Evolutionary conservation across 352 stramenopile genomes (phyloP).

Genomic region (Phytophthora aleatoria): DNA sequence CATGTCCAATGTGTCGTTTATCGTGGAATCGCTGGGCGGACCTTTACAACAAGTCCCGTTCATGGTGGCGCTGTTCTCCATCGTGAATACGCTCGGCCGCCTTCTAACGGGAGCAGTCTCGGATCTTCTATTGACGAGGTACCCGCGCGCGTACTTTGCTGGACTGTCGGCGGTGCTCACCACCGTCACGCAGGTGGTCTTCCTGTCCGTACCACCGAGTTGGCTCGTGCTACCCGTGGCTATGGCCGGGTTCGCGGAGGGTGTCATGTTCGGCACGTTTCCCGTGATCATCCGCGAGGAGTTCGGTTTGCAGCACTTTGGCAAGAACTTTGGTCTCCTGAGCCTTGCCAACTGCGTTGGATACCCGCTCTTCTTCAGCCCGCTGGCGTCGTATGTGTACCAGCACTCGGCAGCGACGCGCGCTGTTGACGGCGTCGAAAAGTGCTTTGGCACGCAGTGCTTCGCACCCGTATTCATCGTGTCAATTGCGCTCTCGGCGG

Average conservation of each 20-base stretch:
- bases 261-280: conserved; percentile 84
- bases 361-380: conserved; percentile 80
- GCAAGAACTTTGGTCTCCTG: conserved; percentile 86
- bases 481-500: conserved; percentile 52
- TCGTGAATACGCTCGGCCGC: conserved; percentile 72
- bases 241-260: conserved; percentile 70
- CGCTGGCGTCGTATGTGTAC: conserved; percentile 79
- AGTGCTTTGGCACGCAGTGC: conserved; percentile 65
- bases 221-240: conserved; percentile 61
- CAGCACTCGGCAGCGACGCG: conserved; percentile 35
- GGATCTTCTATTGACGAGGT: conserved; percentile 48
- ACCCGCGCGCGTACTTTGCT: conserved; percentile 66
- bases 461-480: conserved; percentile 72
- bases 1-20: conserved; percentile 88
- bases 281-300: conserved; percentile 82
- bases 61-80: conserved; percentile 81
- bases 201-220: conserved; percentile 51
- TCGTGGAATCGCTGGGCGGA: conserved; percentile 75
- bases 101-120: conserved; percentile 66
- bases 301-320: conserved; percentile 79
- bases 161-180: conserved; percentile 55
- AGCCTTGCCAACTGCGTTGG: conserved; percentile 83
- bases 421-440: conserved; percentile 40
- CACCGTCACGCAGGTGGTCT: conserved; percentile 49
- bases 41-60: conserved; percentile 64